Evolutionary conservation across 108 stramenopile genomes (phyloP).

Genomic region (Stephanodiscus triporus): DNA sequence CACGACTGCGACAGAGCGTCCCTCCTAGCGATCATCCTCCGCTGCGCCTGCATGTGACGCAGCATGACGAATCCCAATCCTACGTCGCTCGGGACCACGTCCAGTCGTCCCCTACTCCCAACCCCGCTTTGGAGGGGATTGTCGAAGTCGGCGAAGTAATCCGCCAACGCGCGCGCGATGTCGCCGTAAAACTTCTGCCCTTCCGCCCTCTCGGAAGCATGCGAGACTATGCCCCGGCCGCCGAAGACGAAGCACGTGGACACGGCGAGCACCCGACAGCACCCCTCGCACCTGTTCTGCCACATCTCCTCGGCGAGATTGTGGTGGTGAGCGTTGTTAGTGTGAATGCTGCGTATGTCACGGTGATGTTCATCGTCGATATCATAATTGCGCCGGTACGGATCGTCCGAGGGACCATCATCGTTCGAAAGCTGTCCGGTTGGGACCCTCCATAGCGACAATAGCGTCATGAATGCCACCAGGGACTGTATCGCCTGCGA

Average conservation of each 20-base stretch:
- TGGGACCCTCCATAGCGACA: constrained; percentile 16
- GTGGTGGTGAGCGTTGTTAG: background rate
- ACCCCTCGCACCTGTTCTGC: constrained; percentile 70
- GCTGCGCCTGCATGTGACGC: constrained; percentile 72
- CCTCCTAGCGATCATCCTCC: constrained; percentile 52
- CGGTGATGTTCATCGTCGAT: background rate
- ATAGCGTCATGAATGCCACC: constrained; percentile 17
- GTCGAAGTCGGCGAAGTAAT: constrained; percentile 72
- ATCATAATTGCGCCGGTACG: constrained; percentile 7
- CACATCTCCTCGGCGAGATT: constrained; percentile 66
- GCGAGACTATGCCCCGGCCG: constrained; percentile 65
- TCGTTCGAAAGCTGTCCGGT: constrained; percentile 10
- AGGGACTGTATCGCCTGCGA: constrained; percentile 30
- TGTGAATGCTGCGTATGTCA: background rate
- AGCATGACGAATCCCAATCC: constrained; percentile 78
- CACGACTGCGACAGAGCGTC: constrained; percentile 35
- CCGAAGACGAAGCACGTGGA: constrained; percentile 89
- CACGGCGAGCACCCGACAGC: constrained; percentile 65
- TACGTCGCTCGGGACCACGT: constrained; percentile 85
- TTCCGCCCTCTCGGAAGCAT: constrained; percentile 29
- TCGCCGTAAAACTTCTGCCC: constrained; percentile 59
- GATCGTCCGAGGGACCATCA: constrained; percentile 9
- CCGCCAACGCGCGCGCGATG: constrained; percentile 75
- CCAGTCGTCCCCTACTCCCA: constrained; percentile 23
- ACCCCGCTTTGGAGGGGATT: no score